Conservation (phyloP, 176 grass and related monocot genomes). For the Melocanna baccifera region DNA sequence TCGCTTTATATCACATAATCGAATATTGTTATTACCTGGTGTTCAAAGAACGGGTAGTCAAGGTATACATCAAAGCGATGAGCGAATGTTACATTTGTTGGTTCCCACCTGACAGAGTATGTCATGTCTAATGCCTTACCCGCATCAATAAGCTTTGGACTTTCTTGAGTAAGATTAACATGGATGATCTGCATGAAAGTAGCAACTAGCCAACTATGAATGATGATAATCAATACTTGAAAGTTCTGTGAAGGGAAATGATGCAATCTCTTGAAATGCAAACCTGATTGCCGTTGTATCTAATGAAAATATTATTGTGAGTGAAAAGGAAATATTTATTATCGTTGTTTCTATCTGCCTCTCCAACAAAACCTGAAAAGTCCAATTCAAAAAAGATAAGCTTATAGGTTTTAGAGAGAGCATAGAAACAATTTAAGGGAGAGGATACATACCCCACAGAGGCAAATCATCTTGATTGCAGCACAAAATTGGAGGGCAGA, state of each 20-base stretch:
- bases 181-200: conserved; percentile 63
- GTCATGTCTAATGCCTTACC: conserved; percentile 67
- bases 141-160: conserved; percentile 65
- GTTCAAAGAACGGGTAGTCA: conserved; percentile 79
- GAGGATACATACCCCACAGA: conserved; percentile 80
- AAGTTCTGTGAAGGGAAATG: background rate
- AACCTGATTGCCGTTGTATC: conserved; percentile 87
- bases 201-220: background rate
- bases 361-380: conserved; percentile 81
- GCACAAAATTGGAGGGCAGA: background rate
- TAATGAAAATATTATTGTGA: conserved; percentile 82
- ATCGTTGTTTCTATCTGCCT: conserved; percentile 75
- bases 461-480: conserved; percentile 79
- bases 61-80: conserved; percentile 77
- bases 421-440: conserved; percentile 15
- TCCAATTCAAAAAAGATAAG: conserved; percentile 23
- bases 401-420: conserved; percentile 16
- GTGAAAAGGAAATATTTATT: conserved; percentile 86
- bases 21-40: conserved; percentile 48
- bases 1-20: background rate
- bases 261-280: background rate
- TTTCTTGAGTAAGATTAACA: conserved; percentile 82
- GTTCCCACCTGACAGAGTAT: conserved; percentile 69
- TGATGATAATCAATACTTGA: conserved; percentile 15
- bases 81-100: conserved; percentile 56